These are phyloP conservation scores for Tylopilus felleus DNA, from an alignment of 768 basidiomycete species.

Conservation along the genomic window DNA sequence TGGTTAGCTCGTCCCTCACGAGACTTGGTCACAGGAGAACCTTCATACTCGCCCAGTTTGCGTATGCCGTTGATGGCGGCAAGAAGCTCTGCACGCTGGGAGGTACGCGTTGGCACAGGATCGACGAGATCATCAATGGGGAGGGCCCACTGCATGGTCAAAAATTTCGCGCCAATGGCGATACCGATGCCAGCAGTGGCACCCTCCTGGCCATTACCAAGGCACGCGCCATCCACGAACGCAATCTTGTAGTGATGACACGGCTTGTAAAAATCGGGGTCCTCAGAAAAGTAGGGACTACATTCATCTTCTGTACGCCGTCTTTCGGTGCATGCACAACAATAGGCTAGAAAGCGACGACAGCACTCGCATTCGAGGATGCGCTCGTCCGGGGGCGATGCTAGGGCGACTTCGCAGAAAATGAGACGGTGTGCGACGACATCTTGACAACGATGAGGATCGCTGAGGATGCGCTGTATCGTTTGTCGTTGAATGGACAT, in stretches of 20 bases:
- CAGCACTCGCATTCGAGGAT: conserved; percentile 1
- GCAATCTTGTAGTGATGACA: conserved; percentile 16
- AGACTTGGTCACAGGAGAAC: background rate
- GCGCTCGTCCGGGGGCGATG: background rate
- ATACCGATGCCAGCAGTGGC: conserved; percentile 28
- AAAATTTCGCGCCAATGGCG: conserved; percentile 11
- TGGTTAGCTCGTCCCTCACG: background rate
- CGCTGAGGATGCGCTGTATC: background rate
- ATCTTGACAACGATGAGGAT: background rate
- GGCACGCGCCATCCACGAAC: background rate
- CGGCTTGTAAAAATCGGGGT: background rate
- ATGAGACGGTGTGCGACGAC: background rate
- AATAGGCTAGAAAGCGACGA: background rate
- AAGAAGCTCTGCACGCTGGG: conserved; percentile 4
- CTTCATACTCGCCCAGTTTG: background rate
- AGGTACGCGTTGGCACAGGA: conserved; percentile 15
- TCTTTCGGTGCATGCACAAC: background rate
- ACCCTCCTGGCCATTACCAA: conserved; percentile 4
- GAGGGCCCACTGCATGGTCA: conserved; percentile 14
- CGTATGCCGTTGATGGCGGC: background rate
- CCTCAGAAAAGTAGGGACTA: background rate
- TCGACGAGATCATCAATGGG: conserved; percentile 22
- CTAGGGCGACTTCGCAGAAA: background rate
- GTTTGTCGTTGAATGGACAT: background rate
- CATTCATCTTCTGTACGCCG: background rate